These are phyloP conservation scores for Juglanconis sp. DNA, from an alignment of 2,329 filamentous ascomycete species.

Conservation along the genomic window DNA sequence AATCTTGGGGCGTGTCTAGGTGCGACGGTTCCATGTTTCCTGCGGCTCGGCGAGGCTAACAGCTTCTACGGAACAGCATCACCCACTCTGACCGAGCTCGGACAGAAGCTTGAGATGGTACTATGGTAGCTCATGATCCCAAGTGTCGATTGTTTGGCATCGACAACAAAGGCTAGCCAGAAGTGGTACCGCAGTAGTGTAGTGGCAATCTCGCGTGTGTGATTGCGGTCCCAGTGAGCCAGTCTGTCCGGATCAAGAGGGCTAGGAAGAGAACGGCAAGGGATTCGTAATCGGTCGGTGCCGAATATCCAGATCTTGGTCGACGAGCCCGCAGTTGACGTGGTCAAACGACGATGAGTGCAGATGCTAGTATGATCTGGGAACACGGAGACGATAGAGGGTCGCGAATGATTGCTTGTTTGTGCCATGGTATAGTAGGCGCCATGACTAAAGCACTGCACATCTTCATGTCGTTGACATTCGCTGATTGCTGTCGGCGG, in stretches of 20 bases:
- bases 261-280: slow-evolving; percentile 1
- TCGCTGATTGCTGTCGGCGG: background rate
- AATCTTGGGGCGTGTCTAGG: too few species aligned
- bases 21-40: too few species aligned
- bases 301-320: background rate
- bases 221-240: slow-evolving; percentile 13
- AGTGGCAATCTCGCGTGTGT: slow-evolving; percentile 19
- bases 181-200: background rate
- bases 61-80: background rate
- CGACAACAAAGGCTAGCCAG: too few species aligned
- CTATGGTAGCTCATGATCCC: background rate
- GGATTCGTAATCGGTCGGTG: slow-evolving; percentile 12
- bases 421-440: background rate
- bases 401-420: background rate
- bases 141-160: background rate
- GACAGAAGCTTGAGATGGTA: background rate
- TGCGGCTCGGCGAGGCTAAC: background rate
- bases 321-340: background rate
- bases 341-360: too few species aligned
- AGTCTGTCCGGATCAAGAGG: slow-evolving; percentile 1
- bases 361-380: background rate
- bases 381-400: too few species aligned
- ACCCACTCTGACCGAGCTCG: background rate
- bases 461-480: background rate
- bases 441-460: background rate